A percentile compares a stretch with the other conserved stretches of the same genome.
These are phyloP conservation scores for Blastobotrys arbuscula DNA, from an alignment of 1,139 yeast species.

Conservation along the genomic window DNA sequence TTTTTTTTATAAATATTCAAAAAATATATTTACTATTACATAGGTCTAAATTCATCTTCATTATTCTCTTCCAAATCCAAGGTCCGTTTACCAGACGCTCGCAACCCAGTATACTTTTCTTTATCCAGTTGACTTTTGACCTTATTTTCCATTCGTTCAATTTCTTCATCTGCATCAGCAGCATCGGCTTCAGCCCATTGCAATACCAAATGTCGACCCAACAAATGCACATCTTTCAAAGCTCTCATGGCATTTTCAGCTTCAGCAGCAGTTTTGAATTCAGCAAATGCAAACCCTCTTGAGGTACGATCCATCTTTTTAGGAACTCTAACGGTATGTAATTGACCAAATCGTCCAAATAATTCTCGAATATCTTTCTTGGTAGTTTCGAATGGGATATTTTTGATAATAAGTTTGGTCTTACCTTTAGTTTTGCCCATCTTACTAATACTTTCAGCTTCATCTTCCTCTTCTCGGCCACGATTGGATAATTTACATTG, in stretches of 20 bases:
- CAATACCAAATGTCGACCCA: constrained; percentile 94
- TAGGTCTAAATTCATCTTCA: constrained; percentile 12
- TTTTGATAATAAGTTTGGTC: constrained; percentile 83
- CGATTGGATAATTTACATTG: constrained; percentile 87
- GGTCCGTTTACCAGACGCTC: constrained; percentile 70
- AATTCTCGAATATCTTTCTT: constrained; percentile 86
- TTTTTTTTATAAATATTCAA: no score
- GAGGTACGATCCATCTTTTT: constrained; percentile 92
- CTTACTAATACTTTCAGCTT: constrained; percentile 7
- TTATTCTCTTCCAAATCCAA: constrained; percentile 59
- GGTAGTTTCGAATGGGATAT: constrained; percentile 93
- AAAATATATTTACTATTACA: no score
- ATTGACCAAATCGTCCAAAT: constrained; percentile 89
- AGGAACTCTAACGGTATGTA: constrained; percentile 93
- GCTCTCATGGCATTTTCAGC: constrained; percentile 96
- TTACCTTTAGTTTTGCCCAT: constrained; percentile 40
- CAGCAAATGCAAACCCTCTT: constrained; percentile 97
- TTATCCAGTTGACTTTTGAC: constrained; percentile 75
- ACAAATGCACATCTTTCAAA: constrained; percentile 90
- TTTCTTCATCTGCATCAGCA: constrained; percentile 81
- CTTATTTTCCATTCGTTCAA: constrained; percentile 81
- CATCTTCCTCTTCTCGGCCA: constrained; percentile 34
- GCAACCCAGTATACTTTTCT: constrained; percentile 52
- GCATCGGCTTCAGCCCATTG: constrained; percentile 85
- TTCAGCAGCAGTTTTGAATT: constrained; percentile 79